Base-by-base conservation (phyloP, 306 rosid species). In the Abrus precatorius region DNA sequence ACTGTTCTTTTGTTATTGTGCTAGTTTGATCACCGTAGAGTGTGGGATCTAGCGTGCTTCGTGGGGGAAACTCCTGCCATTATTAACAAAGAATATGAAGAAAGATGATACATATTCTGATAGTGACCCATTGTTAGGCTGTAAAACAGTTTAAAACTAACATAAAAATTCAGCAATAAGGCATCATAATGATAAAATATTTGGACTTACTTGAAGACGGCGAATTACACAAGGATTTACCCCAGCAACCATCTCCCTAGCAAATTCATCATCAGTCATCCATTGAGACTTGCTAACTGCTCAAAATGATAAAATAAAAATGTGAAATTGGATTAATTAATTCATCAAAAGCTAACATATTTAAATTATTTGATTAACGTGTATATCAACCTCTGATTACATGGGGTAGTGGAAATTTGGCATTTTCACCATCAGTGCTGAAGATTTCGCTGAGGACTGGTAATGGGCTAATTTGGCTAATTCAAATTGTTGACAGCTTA, bases 181-280 rank as follows among this genome's bases (percentile, higher is more conserved):
- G 41, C 40, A 30, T 1, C 7, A 3, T 34, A 34, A 12, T 6
- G 28, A 29, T 14, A 12, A 59, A 63, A 20, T 2, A 44, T 14
- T 74, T 74, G 3, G 11, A 11, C 81, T 44, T 70, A 84, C 88
- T 44, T 77, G 69, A 1, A 85, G 86, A 52, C 11, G 7, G 3
- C 75, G 32, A 71, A 91, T 91, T 53, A 77, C 33, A n/a, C 72
- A 62, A 36, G 97, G 98, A 64, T 92, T 88, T 47, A 91, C 84
- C 54, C 98, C 98, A 20, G 98, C 97, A 65, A 94, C 69, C 89
- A 86, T 90, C 84, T 94, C 97, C 81, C 97, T 88, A 27, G 90
- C 88, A 84, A 94, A 94, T 80, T 94, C 97, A 44, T 89, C 93
- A 52, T 94, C 98, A 0, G 93, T 90, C 73, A 85, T 87, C 98